Base-by-base conservation (phyloP, 2,329 filamentous ascomycete species). In the Trichophyton mentagrophytes region DNA sequence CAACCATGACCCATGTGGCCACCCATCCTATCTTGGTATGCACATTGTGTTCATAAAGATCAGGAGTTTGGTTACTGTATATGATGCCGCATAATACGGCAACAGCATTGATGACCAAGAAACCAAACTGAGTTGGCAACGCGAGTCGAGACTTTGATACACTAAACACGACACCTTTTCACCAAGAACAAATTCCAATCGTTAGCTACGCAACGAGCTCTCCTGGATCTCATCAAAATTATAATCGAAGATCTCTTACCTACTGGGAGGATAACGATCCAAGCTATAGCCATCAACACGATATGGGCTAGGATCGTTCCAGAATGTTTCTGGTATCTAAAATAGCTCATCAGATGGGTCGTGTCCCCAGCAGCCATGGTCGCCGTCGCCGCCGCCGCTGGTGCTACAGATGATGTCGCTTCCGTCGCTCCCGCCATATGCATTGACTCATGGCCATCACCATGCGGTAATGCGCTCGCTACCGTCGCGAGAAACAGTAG, bases 21-120 rank as follows among this genome's bases (percentile, higher is more conserved):
- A 89, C 79, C 92, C 92, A 97, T 60, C 90, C 90, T 49, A 92
- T 80, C 72, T 88, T 90, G 76, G 90, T 85, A 72, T 96, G 91
- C n/a, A 87, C 83, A 70, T 95, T 95, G 70, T 88, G 86, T 36
- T 85, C 85, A 71, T 96, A 96, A 22, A 96, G 77, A 69, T 96
- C 89, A 0, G 90, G 90, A 0, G 90, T 95, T 64, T 82, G 84
- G 61, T 82, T 79, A 71, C 93, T 90, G 77, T 96, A 96, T 38
- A 89, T 76, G 57, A 82, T 80, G 6, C 82, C 84, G 27, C 88
- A 70, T 13, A 89, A 68, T 25, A 91, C 66, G 17, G 86, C 88
- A 1, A 86, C 66, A 2, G 78, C 79, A 69, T 90, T 89, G 40
- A 80, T 70, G 1, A 79, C 74, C 49, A 88, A 72, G 71, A 92